phyloP scores from a whole-genome alignment of 1,284 basidiomycete species.

The Ustilago curta region DNA sequence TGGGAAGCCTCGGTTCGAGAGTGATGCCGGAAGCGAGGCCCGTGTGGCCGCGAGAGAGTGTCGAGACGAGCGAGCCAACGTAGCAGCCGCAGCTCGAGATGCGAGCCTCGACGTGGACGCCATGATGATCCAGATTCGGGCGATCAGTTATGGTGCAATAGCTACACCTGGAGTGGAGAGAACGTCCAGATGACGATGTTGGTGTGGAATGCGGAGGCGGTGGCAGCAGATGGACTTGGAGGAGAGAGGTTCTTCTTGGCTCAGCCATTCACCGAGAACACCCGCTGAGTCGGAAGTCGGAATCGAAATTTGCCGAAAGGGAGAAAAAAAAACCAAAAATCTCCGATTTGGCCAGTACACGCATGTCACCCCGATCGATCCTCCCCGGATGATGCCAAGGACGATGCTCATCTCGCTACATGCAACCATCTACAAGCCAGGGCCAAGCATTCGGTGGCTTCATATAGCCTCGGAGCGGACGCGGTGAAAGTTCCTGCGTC shows the following conservation, averaged over 20 bases:
- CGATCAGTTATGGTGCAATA: background rate
- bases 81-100: slow-evolving; percentile 17
- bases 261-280: slow-evolving; percentile 26
- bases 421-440: background rate
- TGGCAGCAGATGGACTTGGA: slow-evolving; percentile 3
- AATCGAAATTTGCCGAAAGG: slow-evolving; percentile 30
- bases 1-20: background rate
- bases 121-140: background rate
- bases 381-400: background rate
- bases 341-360: background rate
- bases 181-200: background rate
- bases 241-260: slow-evolving; percentile 29
- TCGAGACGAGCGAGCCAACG: slow-evolving; percentile 21
- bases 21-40: slow-evolving; percentile 7
- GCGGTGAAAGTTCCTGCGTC: background rate
- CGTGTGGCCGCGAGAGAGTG: slow-evolving; percentile 6
- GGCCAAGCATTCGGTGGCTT: too few relatives aligned
- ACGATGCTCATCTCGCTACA: background rate
- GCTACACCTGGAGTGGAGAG: too few relatives aligned
- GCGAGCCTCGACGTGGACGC: slow-evolving; percentile 25
- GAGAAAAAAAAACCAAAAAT: background rate
- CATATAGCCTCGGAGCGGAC: background rate
- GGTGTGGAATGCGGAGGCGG: background rate
- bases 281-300: slow-evolving; percentile 33
- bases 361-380: background rate